Evolutionary conservation across 495 filamentous ascomycete species (phyloP).

Genomic region (Tirmania nivea): DNA sequence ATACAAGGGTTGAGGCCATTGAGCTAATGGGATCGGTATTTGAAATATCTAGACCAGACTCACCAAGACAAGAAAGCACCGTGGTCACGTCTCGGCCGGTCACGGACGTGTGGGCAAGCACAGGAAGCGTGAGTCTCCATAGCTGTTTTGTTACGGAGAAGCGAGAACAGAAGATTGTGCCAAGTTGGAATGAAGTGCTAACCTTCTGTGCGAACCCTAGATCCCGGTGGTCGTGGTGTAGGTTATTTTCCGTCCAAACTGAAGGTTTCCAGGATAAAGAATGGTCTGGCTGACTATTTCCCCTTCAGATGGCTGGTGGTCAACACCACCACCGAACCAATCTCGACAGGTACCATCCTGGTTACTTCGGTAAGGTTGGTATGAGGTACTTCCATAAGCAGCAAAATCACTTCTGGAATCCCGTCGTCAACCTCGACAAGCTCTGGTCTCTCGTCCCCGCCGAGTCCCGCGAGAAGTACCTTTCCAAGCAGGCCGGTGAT

Average conservation of each 20-base stretch:
- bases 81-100: conserved; percentile 87
- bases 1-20: no score
- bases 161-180: background rate
- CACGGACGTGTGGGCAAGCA: conserved; percentile 84
- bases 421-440: conserved; percentile 78
- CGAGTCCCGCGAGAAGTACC: conserved; percentile 48
- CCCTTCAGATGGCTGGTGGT: conserved; percentile 57
- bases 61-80: conserved; percentile 26
- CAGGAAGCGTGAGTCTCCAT: conserved; percentile 44
- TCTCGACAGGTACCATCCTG: conserved; percentile 83
- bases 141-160: background rate
- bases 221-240: conserved; percentile 20
- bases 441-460: conserved; percentile 57
- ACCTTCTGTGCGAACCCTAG: background rate
- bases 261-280: conserved; percentile 30
- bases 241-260: background rate
- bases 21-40: background rate
- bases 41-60: conserved; percentile 9
- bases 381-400: conserved; percentile 92
- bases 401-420: conserved; percentile 80
- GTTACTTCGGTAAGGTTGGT: conserved; percentile 97
- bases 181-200: background rate
- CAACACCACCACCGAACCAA: conserved; percentile 90
- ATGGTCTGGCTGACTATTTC: conserved; percentile 11
- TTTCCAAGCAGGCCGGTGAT: conserved; percentile 41